phyloP scores from a whole-genome alignment of 2,329 filamentous ascomycete genomes.

The Botrytis fragariae region DNA sequence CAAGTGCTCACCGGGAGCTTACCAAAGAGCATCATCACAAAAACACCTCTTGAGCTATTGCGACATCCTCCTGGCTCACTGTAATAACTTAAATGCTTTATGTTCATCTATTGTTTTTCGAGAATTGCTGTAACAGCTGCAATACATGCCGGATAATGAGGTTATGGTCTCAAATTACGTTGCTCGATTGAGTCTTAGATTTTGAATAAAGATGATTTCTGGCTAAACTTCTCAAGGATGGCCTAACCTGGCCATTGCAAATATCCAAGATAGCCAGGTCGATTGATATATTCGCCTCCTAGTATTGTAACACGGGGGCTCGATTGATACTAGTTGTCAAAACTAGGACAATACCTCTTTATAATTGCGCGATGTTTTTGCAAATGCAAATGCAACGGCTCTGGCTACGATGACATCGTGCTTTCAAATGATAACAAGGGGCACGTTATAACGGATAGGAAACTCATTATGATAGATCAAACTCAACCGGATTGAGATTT shows the following conservation, averaged over 20 bases:
- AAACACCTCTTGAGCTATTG: not conserved
- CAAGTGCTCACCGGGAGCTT: not conserved
- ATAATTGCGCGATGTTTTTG: not conserved
- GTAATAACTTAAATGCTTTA: not conserved
- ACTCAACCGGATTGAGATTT: not conserved
- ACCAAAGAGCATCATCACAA: not conserved
- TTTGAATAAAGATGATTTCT: not conserved
- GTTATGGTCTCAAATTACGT: not conserved
- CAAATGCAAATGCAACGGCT: not conserved
- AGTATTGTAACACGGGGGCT: not conserved
- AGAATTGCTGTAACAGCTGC: not conserved
- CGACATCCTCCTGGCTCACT: not conserved
- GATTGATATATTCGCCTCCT: not conserved
- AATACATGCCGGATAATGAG: not conserved
- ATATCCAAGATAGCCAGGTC: not conserved
- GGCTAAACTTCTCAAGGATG: not conserved
- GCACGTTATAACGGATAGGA: not conserved
- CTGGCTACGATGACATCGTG: not conserved
- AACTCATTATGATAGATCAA: not conserved
- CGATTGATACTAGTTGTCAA: not conserved
- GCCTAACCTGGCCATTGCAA: not conserved
- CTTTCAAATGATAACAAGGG: not conserved
- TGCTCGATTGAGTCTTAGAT: not conserved
- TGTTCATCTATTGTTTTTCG: not conserved
- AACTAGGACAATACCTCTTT: not conserved